Base-by-base conservation (phyloP, 2,329 filamentous ascomycete species). In the Gliomastix tumulicola region DNA sequence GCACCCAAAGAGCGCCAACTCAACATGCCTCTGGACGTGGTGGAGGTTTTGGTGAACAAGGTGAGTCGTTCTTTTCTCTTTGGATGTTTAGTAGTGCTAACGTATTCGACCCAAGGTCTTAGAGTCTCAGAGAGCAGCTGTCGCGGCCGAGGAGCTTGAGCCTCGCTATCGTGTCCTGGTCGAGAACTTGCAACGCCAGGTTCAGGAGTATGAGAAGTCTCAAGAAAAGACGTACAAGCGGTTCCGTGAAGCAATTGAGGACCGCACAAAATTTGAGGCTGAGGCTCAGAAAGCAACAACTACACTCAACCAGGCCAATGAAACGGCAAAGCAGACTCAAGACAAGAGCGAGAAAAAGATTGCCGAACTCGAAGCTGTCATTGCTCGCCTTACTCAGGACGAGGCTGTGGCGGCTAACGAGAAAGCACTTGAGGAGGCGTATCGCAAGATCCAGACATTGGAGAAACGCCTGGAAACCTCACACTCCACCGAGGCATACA, bases 401-500 rank as follows among this genome's bases (percentile, higher is more conserved):
- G 41, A 44, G 2, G 49, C 40, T 12, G 38, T 56, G 4, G 50
- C 48, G 11, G 48, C 40, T 18, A 50, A 48, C 2, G 53, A 56
- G 32, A 49, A 43, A 21, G 59, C 56, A 30, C 46, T 69, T 8
- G 60, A 57, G n/a, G 62, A 59, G 32, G 44, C 51, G 4, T 48
- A 52, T 35, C 45, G 62, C 5, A 51, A 68, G 19, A 57, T 66
- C 13, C 54, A 59, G 33, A 50, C 60, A 12, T 56, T 70, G 5
- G 64, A 68, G 27, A 57, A 56, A 37, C 59, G 59, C 16, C 49
- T 61, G 6, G 60, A 62, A 36, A 56, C 62, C 6, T 54, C 64
- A 5, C 56, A 70, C 20, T 62, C 60, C 12, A 73, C 79, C 5
- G 59, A 69, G 19, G 73, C 78, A 3, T 85, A 79, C 47, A 60